Base-by-base conservation (phyloP, 257 asterid species). In the Cynanchum wilfordii region DNA sequence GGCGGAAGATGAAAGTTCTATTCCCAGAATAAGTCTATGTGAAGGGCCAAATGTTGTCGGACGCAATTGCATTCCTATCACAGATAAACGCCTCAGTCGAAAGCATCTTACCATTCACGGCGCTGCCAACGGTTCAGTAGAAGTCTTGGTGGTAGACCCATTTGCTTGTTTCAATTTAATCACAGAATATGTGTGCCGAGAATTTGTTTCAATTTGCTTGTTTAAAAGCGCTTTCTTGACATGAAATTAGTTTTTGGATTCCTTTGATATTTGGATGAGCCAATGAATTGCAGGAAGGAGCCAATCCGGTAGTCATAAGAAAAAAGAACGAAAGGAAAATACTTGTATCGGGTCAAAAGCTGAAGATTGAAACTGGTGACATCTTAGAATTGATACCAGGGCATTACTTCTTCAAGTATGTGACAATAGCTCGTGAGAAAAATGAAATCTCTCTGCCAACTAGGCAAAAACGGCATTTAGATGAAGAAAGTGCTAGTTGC, bases 31-130 rank as follows among this genome's bases (percentile, higher is more conserved):
- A 73, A 82, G 83, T 68, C 77, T 95, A 20, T 72, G 70, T n/a
- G 76, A 70, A 42, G 98, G 97, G 45, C 33, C 77, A 76, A 91
- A 87, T 80, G 83, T 70, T 60, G 76, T 94, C 7, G 99, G 99
- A 78, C 97, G 99, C 49, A 83, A 80, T 82, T 82, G 85, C 78
- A 79, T 90, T 76, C 85, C 91, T 42, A 65, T 76, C 75, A 70
- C 83, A 47, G 99, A 94, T 87, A 91, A 91, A 80, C 87, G 97
- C 77, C 90, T 94, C 73, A 91, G 99, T 83, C 86, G 99, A 82
- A 87, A 84, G 73, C 98, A 90, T 79, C 76, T 92, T 58, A 82
- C 86, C 51, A 16, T 94, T 29, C 82, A 68, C 38, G 81, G 79
- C 77, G 65, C 79, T 10, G 74, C 76, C 72, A 75, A 81, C 77